Conservation (phyloP, 2,329 filamentous ascomycete species). For the Alternaria sp. region DNA sequence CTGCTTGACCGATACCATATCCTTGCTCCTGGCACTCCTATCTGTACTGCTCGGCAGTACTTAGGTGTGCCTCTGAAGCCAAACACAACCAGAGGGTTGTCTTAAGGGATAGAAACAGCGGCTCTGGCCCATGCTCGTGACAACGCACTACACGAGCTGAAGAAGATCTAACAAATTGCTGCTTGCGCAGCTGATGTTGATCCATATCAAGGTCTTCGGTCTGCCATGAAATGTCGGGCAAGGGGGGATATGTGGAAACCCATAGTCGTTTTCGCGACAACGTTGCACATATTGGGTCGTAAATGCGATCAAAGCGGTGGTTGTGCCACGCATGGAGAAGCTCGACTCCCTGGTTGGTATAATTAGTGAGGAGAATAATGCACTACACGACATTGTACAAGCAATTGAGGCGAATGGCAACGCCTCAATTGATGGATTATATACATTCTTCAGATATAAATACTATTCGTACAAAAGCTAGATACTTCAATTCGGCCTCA, state of each 20-base stretch:
- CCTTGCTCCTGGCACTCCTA: background rate
- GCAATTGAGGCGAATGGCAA: background rate
- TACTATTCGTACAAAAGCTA: constrained; percentile 12
- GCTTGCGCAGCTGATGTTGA: background rate
- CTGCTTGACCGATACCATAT: background rate
- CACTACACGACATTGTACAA: background rate
- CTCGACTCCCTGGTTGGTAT: background rate
- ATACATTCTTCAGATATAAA: constrained; percentile 3
- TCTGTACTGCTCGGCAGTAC: background rate
- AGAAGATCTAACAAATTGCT: background rate
- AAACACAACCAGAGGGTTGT: background rate
- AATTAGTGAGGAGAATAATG: background rate
- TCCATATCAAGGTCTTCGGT: background rate
- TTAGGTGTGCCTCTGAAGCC: background rate
- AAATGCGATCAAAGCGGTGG: background rate
- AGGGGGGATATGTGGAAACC: background rate
- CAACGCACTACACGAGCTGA: background rate
- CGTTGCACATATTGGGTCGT: background rate
- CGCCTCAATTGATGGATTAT: background rate
- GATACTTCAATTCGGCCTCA: constrained; percentile 28
- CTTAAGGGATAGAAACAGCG: background rate
- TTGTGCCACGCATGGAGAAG: background rate
- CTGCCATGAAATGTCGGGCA: background rate
- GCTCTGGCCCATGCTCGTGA: background rate
- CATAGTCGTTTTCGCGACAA: background rate